phyloP scores from a whole-genome alignment of 306 rosid genomes.

The Lathyrus aphaca region DNA sequence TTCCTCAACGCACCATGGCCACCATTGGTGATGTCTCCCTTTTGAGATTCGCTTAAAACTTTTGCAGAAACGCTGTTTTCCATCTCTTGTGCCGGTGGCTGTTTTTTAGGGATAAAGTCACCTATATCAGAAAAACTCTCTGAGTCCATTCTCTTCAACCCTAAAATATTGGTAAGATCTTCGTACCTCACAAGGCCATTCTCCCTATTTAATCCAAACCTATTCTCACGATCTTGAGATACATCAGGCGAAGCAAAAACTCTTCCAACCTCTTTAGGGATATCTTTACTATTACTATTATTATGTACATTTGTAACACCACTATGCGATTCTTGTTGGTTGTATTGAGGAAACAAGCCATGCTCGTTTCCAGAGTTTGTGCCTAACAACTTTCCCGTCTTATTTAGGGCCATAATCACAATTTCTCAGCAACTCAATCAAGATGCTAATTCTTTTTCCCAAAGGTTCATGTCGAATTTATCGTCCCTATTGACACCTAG shows the following conservation, averaged over 20 bases:
- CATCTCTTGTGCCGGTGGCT: slow-evolving; percentile 45
- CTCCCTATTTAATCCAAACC: slow-evolving; percentile 42
- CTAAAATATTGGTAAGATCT: slow-evolving; percentile 59
- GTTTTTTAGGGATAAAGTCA: slow-evolving; percentile 45
- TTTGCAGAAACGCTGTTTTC: slow-evolving; percentile 47
- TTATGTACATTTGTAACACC: slow-evolving; percentile 45
- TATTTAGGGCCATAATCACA: slow-evolving; percentile 51
- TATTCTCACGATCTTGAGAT: slow-evolving; percentile 40
- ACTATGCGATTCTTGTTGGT: slow-evolving; percentile 38
- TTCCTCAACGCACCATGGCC: slow-evolving; percentile 47
- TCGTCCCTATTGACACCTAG: slow-evolving; percentile 29
- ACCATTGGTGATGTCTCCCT: slow-evolving; percentile 44
- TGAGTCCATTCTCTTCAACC: slow-evolving; percentile 63
- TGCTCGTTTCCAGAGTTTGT: slow-evolving; percentile 45
- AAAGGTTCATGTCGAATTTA: slow-evolving; percentile 28
- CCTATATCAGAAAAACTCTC: slow-evolving; percentile 58
- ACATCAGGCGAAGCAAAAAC: slow-evolving; percentile 41
- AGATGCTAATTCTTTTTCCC: slow-evolving; percentile 35
- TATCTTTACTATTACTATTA: slow-evolving; percentile 2
- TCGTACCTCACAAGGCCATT: slow-evolving; percentile 53
- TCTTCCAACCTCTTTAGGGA: slow-evolving; percentile 44
- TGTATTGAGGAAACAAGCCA: slow-evolving; percentile 45
- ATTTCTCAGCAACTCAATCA: slow-evolving; percentile 34
- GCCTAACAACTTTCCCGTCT: slow-evolving; percentile 46
- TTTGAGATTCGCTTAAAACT: slow-evolving; percentile 39